Conservation (phyloP, 2,329 filamentous ascomycete species). For the Penicillium sp. region DNA sequence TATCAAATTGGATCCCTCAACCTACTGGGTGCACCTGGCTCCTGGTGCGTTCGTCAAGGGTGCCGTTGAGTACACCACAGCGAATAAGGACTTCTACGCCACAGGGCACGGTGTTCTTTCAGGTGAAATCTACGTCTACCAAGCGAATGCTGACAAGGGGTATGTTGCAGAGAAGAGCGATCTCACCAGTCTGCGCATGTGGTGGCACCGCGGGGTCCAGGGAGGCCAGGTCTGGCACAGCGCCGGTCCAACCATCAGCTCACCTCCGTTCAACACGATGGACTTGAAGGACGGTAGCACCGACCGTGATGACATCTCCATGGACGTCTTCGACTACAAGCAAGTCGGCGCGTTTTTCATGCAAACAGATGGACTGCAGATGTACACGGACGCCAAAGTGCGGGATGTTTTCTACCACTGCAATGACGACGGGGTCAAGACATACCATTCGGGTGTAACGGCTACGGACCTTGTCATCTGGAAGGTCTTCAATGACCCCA, state of each 20-base stretch:
- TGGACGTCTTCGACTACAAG: constrained; percentile 1
- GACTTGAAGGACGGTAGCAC: constrained; percentile 6
- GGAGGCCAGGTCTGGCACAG: not conserved
- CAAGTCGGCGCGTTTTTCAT: not conserved
- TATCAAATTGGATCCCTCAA: constrained; percentile 9
- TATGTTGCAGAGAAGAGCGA: not conserved
- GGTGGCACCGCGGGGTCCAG: not conserved
- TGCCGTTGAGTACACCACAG: not conserved
- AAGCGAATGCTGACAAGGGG: not conserved
- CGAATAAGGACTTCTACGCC: not conserved
- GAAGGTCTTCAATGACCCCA: not conserved
- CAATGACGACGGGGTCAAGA: not conserved
- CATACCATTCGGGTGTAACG: not conserved
- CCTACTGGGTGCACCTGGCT: not conserved
- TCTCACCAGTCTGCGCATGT: not conserved
- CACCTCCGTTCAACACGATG: not conserved
- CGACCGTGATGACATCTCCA: not conserved
- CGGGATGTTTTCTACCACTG: not conserved
- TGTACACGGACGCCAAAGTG: not conserved
- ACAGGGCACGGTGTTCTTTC: not conserved
- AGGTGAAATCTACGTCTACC: not conserved
- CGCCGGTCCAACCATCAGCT: not conserved
- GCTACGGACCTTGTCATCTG: not conserved
- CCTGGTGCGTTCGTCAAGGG: not conserved
- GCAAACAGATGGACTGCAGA: not conserved